Evolutionary conservation across 441 rosid genomes (phyloP), one percentile per base, ranked within the genome.

Genomic region (Corymbia calophylla): DNA sequence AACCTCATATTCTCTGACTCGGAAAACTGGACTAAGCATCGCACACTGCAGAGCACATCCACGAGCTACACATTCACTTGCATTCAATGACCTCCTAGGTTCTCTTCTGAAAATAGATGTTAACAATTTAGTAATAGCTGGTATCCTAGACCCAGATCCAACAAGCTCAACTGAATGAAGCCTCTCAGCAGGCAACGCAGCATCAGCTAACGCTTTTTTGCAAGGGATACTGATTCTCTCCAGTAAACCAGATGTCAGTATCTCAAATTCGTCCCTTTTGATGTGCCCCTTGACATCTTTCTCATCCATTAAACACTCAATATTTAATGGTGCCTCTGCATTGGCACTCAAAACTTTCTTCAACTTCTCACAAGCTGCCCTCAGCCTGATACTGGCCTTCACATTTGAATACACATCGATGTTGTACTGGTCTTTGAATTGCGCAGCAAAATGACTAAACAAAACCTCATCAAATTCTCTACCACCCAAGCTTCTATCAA

Each of bases 301-400:
- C 94, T 97, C 99, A 87, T 98, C 98, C 97, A 98, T 96, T 91
- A 98, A 92, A 93, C 99, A 97, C 91, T 98, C 98, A 77, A 97
- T 96, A 88, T 96, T 96, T 80, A 97, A 91, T 4, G 94, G 98
- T 35, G 97, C 99, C 93, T 95, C 98, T 25, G 97, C 96, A 92
- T 97, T 98, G 89, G 99, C 99, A 92, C 99, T 98, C 94, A 98
- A 91, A 88, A 98, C 95, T 93, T 98, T 98, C 94, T 98, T 98
- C 93, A 98, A 87, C 93, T 97, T 98, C 94, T 96, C 99, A 91
- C 99, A 97, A 7, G 98, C 95, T 53, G 97, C 94, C 91, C 97
- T 94, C 91, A 96, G 87, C 95, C 99, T 95, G 90, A 96, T 91
- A 62, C 94, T 93, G 18, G 99, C 99, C 93, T 96, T 96, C 53